These are phyloP conservation scores for Lipomyces sp. DNA, from an alignment of 805 yeast genomes.

Conservation along the genomic window DNA sequence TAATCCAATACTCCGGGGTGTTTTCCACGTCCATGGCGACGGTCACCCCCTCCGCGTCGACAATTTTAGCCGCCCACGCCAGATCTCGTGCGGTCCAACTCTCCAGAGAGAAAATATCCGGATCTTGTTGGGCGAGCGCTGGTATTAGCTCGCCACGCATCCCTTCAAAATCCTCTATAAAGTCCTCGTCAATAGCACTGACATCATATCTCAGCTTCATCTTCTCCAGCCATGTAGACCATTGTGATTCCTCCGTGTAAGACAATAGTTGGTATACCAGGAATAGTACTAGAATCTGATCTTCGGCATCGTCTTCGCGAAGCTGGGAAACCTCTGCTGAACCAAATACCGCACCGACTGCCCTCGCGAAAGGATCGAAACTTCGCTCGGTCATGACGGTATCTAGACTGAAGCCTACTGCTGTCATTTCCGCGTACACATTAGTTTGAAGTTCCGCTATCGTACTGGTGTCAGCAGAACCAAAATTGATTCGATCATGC, in stretches of 20 bases:
- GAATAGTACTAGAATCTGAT: constrained; percentile 20
- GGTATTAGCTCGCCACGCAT: constrained; percentile 7
- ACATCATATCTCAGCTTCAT: constrained; percentile 10
- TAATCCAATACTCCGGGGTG: constrained; percentile 8
- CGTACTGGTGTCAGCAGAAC: neutral
- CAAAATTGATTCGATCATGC: neutral
- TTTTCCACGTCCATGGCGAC: neutral
- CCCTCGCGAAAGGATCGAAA: constrained; percentile 1
- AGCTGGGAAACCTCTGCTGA: constrained; percentile 10
- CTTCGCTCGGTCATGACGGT: neutral
- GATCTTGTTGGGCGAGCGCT: constrained; percentile 2
- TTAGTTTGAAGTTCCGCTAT: neutral
- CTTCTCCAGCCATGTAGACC: constrained; percentile 1
- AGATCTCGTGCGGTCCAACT: constrained; percentile 11
- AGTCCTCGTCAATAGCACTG: constrained; percentile 3
- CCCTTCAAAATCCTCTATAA: constrained; percentile 15
- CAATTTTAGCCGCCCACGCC: constrained; percentile 23
- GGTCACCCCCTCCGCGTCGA: constrained; percentile 16
- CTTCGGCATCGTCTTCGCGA: constrained; percentile 15
- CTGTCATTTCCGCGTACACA: neutral
- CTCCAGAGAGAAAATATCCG: constrained; percentile 3
- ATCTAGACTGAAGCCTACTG: constrained; percentile 4
- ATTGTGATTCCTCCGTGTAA: neutral
- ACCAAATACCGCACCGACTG: constrained; percentile 16
- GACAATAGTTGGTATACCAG: neutral